Conservation (phyloP, 176 grass and related monocot species). For the Musa acuminata region DNA sequence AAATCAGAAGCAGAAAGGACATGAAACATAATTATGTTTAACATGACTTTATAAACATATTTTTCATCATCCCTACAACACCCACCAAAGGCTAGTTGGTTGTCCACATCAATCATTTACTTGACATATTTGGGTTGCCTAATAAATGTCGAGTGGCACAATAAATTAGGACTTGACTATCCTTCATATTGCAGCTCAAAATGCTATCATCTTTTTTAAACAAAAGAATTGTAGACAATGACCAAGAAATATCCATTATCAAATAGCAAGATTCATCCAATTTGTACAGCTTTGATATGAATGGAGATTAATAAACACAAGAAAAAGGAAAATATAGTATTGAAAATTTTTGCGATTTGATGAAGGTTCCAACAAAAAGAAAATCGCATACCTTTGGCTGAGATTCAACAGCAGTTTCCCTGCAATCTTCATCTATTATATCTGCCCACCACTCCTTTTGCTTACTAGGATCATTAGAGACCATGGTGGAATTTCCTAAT, state of each 20-base stretch:
- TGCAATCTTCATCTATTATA: constrained; percentile 32
- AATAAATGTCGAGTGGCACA: too few species aligned
- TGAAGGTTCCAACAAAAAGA: not conserved
- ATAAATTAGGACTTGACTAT: too few species aligned
- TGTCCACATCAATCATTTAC: too few species aligned
- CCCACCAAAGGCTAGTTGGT: not conserved
- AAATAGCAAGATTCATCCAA: too few species aligned
- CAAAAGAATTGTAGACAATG: too few species aligned
- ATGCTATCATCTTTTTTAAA: too few species aligned
- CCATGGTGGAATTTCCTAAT: not conserved
- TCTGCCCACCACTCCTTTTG: constrained; percentile 33
- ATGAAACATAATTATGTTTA: not conserved
- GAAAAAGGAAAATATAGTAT: not conserved
- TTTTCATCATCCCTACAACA: not conserved
- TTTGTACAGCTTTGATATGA: too few species aligned
- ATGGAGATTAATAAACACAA: not conserved
- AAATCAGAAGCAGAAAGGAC: not conserved
- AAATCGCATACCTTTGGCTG: constrained; percentile 23
- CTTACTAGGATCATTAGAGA: constrained; percentile 16
- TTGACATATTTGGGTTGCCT: too few species aligned
- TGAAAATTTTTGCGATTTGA: too few species aligned
- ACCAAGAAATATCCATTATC: too few species aligned
- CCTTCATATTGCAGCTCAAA: too few species aligned
- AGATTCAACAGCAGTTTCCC: constrained; percentile 17
- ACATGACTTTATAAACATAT: not conserved